Evolutionary conservation across 2,329 filamentous ascomycete genomes (phyloP), one percentile per base, ranked within the genome.

Genomic region (Botrytis fabae): DNA sequence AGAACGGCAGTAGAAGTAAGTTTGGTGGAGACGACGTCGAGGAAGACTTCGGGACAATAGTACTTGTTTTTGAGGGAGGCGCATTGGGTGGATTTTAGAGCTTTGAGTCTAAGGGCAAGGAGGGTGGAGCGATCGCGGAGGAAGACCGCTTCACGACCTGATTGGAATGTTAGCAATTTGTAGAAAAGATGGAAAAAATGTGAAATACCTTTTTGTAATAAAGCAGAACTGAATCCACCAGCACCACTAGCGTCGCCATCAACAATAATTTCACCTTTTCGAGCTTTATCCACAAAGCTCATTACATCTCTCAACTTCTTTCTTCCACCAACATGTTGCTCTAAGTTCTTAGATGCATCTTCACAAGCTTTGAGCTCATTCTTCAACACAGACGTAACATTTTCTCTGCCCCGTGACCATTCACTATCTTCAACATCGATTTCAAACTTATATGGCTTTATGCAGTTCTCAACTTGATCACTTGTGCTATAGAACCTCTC

Each of bases 381-480:
- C 82, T 97, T 97, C n/a, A 99, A 84, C 1, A 96, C 90, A 14
- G 86, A 87, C 57, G 90, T 88, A 1, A 95, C 91, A 78, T 97
- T 96, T 63, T 97, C 94, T 69, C 95, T 87, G 0, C 94, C 95
- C 74, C 92, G 90, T 5, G 86, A 82, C 96, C 96, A 99, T 81
- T 99, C 97, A 12, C 90, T 86, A 57, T 95, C 93, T 79, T 97
- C 94, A 62, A 99, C 91, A 78, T 99, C 96, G 73, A 99, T 97
- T 75, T 98, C 94, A 78, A 95, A 98, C 81, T 99, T 99, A 85
- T 95, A 99, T 0, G 97, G 96, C 82, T 99, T 99, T 83, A 99
- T 97, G 81, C 95, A 99, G 81, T 98, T 98, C 82, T 99, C 96
- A 1, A 99, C 93, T 83, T 98, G 96, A 79, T 99, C 97, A 75